These are phyloP conservation scores for Cercospora berteroae DNA, from an alignment of 2,329 filamentous ascomycete genomes.

Conservation along the genomic window DNA sequence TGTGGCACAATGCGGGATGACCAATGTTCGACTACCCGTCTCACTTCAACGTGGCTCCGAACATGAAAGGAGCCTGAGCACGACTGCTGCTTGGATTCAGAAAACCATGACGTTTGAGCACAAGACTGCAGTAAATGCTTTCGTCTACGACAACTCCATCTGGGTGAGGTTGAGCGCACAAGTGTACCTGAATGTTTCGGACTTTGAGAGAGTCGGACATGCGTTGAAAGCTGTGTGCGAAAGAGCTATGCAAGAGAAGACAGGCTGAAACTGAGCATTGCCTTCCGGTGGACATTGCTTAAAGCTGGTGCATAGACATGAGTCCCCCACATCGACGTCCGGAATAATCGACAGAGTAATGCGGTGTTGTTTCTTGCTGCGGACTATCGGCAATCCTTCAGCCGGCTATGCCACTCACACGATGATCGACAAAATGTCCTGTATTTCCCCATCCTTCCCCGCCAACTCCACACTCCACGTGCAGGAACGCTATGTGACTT, in stretches of 20 bases:
- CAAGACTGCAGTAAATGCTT: slow-evolving; percentile 68
- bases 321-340: not conserved
- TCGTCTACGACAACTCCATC: slow-evolving; percentile 57
- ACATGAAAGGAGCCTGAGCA: slow-evolving; percentile 14
- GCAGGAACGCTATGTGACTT: not conserved
- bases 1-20: slow-evolving; percentile 57
- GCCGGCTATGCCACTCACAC: not conserved
- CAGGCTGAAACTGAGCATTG: not conserved
- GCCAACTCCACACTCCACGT: not conserved
- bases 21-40: slow-evolving; percentile 68
- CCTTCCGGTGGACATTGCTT: not conserved
- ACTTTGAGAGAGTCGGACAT: slow-evolving; percentile 58
- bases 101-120: slow-evolving; percentile 52
- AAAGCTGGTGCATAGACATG: too few relatives aligned
- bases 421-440: not conserved
- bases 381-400: not conserved
- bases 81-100: slow-evolving; percentile 40
- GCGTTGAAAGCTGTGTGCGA: not conserved
- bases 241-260: not conserved
- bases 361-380: not conserved
- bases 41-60: slow-evolving; percentile 38
- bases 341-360: not conserved
- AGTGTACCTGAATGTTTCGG: slow-evolving; percentile 71
- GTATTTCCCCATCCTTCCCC: not conserved
- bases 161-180: slow-evolving; percentile 76